Evolutionary conservation across 257 asterid genomes (phyloP), one percentile per base, ranked within the genome.

Genomic region (Jacaranda mimosifolia): DNA sequence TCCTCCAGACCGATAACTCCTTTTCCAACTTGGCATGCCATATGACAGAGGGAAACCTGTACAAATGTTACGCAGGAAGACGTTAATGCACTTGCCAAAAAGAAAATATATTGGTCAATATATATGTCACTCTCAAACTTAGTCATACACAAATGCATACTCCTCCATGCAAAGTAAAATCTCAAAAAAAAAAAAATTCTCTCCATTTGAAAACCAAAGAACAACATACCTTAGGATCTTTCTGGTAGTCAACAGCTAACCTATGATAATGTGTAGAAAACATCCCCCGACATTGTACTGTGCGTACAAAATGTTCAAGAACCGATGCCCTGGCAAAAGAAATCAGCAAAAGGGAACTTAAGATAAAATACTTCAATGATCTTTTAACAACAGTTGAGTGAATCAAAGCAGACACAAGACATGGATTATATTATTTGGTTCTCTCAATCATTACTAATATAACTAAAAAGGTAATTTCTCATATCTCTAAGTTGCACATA

Each of bases 181-280:
- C 39, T 32, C 9, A n/a, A n/a, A n/a, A n/a, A n/a, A n/a, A n/a
- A n/a, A n/a, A n/a, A n/a, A 42, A 52, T 7, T 40, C 13, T 56
- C 4, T 12, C 60, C 26, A 21, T 26, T 70, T 71, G 19, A 46
- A 19, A 42, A 59, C 36, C 19, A 9, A 70, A 74, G 11, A 19
- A 39, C 17, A 40, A 8, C 84, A 76, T 78, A 95, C 99, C 97
- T 89, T 89, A 12, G 92, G 89, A 83, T 93, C 89, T n/a, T 84
- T 85, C 79, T 88, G 91, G 85, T 90, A 89, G 84, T 91, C 97
- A 77, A 87, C 70, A 60, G 99, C 94, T 69, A 95, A 84, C 73
- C 96, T 88, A 77, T 95, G 99, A 83, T 95, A 95, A 82, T 95
- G 99, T 46, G 99, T 93, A 70, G 99, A 93, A 85, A 95, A 93